These are phyloP conservation scores for Pseudoperonospora humuli DNA, from an alignment of 352 stramenopile species.

Conservation along the genomic window DNA sequence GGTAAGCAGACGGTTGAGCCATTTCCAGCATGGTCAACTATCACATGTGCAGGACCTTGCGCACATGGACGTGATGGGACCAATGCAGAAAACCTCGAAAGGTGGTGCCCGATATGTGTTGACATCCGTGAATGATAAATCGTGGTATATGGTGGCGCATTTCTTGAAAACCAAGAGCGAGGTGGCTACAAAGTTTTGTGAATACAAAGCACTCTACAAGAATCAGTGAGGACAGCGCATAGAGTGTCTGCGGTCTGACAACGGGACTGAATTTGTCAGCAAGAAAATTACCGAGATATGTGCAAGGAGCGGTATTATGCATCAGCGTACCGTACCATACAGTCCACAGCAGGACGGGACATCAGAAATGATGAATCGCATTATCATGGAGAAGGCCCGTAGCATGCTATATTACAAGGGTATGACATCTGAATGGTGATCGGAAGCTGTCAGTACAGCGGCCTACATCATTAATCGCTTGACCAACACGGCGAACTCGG, in stretches of 20 bases:
- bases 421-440: neutral
- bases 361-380: too few species aligned
- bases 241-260: constrained; percentile 1
- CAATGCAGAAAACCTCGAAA: neutral
- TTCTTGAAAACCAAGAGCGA: constrained; percentile 1
- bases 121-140: neutral
- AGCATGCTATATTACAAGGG: neutral
- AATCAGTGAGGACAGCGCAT: neutral
- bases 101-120: neutral
- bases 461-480: neutral
- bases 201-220: neutral
- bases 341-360: too few species aligned
- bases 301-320: neutral
- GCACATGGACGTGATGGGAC: constrained; percentile 1
- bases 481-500: neutral
- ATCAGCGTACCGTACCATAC: too few species aligned
- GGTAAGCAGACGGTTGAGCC: neutral
- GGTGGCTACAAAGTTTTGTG: neutral
- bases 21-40: neutral
- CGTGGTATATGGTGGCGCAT: neutral
- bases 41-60: neutral
- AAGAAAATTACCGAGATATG: neutral
- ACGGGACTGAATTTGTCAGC: neutral
- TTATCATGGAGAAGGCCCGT: too few species aligned
- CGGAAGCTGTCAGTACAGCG: neutral